Percentiles rank a stretch among this genome's conserved stretches.
phyloP scores from a whole-genome alignment of 202 grass and related monocot genomes.

The Zoysia matrella region DNA sequence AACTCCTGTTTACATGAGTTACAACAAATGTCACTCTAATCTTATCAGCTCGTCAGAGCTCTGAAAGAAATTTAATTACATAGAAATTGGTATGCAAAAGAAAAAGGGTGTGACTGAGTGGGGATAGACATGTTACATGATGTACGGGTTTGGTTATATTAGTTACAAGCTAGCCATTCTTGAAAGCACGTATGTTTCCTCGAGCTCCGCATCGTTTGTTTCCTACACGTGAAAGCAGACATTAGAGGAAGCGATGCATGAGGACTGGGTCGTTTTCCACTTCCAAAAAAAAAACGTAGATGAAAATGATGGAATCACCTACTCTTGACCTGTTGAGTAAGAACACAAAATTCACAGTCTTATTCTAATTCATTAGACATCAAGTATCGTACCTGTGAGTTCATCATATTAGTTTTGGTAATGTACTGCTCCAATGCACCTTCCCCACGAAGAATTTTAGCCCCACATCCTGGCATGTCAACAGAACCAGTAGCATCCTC shows the following conservation, averaged over 20 bases:
- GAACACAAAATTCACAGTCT: not conserved
- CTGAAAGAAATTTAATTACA: constrained; percentile 38
- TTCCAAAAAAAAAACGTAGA: not conserved
- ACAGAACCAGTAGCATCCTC: constrained; percentile 77
- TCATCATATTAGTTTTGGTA: constrained; percentile 55
- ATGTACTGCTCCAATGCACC: constrained; percentile 79
- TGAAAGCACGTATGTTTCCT: constrained; percentile 76
- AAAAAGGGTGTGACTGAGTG: not conserved
- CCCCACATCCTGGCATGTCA: constrained; percentile 66
- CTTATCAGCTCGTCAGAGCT: constrained; percentile 37
- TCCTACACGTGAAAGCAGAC: constrained; percentile 41
- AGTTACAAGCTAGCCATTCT: constrained; percentile 75
- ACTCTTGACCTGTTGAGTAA: not conserved
- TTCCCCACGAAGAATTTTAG: constrained; percentile 91
- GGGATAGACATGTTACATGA: constrained; percentile 48
- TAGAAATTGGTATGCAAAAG: constrained; percentile 31
- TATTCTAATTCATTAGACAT: constrained; percentile 5
- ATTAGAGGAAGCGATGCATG: constrained; percentile 17
- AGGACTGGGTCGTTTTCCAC: not conserved
- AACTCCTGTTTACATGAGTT: constrained; percentile 60
- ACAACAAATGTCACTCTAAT: constrained; percentile 42
- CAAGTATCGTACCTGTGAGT: constrained; percentile 40
- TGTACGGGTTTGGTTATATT: constrained; percentile 51
- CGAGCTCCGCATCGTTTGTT: constrained; percentile 63
- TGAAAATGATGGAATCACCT: no score